Evolutionary conservation across 257 asterid species (phyloP), one percentile per base, ranked within the genome.

Genomic region (Penstemon barbatus): DNA sequence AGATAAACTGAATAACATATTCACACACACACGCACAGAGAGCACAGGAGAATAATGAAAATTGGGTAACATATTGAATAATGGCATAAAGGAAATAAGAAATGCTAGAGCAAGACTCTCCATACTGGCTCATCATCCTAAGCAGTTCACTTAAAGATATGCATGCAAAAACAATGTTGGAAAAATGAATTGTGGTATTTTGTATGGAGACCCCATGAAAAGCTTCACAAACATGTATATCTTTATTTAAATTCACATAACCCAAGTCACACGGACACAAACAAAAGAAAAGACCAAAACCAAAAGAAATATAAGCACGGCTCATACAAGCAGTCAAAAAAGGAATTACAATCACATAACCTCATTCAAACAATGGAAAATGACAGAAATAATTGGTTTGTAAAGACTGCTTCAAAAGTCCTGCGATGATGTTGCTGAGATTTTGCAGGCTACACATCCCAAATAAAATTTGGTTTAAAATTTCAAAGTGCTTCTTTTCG

Each of bases 301-400:
- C 53, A 12, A 41, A 41, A 57, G 59, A 66, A 61, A 58, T 43
- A 66, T 52, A 37, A 46, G 56, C 25, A 38, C 18, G 45, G 54
- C 44, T 55, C 38, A 58, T 38, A 58, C 12, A 46, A 54, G 68
- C 67, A 68, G 60, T 39, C 58, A 50, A 61, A 58, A 51, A 38
- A 36, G 41, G 41, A 65, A 41, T 39, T 64, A 57, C 69, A 67
- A 13, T 66, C 18, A 63, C 13, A 68, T 56, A 49, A 56, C 72
- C 33, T 37, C 72, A 40, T 7, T 46, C 58, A 45, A 44, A 44
- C 37, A 12, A 57, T 44, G 37, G 57, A 41, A 60, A 59, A 37
- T 43, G 45, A 61, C 6, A 68, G 18, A 52, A 61, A 41, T 55
- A 45, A 7, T 18, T 8, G 40, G 52, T 8, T 72, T 56, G 57